A percentile compares a stretch with the other conserved stretches of the same genome.
phyloP scores from a whole-genome alignment of 352 stramenopile species.

The Blastocystis sp. region DNA sequence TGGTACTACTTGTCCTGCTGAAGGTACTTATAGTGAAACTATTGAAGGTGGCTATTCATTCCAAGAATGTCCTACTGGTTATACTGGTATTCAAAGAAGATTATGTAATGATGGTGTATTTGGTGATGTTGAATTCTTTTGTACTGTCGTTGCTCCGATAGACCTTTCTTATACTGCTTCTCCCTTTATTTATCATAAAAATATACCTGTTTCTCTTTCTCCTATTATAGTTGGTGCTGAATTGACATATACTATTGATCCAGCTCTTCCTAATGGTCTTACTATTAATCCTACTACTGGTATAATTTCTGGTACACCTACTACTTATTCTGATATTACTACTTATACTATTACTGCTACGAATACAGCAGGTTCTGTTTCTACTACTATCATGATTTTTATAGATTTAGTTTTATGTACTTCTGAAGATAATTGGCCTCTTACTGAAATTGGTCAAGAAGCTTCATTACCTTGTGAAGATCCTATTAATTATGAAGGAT shows the following conservation, averaged over 20 bases:
- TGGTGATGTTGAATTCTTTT: constrained; percentile 3
- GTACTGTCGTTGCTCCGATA: constrained; percentile 21
- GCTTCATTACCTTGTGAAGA: constrained; percentile 1
- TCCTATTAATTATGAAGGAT: constrained; percentile 21
- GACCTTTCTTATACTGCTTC: too few relatives aligned
- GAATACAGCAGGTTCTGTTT: constrained; percentile 8
- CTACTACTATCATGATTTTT: too few relatives aligned
- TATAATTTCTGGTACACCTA: neutral
- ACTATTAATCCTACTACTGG: neutral
- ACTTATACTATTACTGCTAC: constrained; percentile 11
- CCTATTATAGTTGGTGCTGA: constrained; percentile 16
- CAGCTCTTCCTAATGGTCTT: neutral
- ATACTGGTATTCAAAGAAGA: constrained; percentile 9
- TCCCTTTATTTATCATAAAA: constrained; percentile 27
- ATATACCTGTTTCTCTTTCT: too few relatives aligned
- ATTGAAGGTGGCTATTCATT: neutral
- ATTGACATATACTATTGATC: constrained; percentile 16
- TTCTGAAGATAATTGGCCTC: too few relatives aligned
- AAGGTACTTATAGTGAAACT: neutral
- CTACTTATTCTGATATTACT: neutral
- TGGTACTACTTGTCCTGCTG: too few relatives aligned
- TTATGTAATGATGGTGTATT: neutral
- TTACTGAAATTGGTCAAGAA: constrained; percentile 13
- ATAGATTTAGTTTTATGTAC: too few relatives aligned
- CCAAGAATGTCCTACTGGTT: neutral